A percentile compares a stretch with the other conserved stretches of the same genome.
Conservation (phyloP, 2,329 filamentous ascomycete species). For the Trichoderma atrobrunneum region DNA sequence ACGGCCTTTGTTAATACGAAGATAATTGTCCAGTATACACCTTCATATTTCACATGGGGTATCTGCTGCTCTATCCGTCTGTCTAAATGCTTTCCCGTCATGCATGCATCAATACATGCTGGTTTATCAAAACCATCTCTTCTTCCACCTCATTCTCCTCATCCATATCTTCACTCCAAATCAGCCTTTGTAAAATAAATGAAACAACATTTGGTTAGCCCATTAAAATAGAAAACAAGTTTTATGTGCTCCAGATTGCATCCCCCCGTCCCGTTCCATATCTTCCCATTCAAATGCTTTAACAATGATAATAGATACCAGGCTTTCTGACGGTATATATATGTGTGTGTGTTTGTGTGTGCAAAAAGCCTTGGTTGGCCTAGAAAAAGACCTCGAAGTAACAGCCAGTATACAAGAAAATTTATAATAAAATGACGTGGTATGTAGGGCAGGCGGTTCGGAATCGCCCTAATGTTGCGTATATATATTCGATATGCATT, state of each 20-base stretch:
- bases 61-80: slow-evolving; percentile 5
- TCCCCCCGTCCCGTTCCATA: neutral
- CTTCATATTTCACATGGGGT: slow-evolving; percentile 7
- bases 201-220: neutral
- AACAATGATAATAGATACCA: neutral
- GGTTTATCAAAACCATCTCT: neutral
- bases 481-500: neutral
- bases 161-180: neutral
- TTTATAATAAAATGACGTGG: neutral
- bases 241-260: neutral
- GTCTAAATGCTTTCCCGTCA: neutral
- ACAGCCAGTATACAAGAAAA: neutral
- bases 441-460: neutral
- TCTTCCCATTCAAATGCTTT: neutral
- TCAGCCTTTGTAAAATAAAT: neutral
- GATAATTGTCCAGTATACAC: neutral
- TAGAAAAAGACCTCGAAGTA: neutral
- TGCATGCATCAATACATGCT: neutral
- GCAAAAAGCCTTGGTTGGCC: neutral
- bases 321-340: neutral
- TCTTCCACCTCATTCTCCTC: neutral
- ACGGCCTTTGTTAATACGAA: neutral
- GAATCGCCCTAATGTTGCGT: neutral
- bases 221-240: neutral
- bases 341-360: neutral